Evolutionary conservation across 1,284 basidiomycete species (phyloP), one percentile per base, ranked within the genome.

Genomic region (Puccinia polysora): DNA sequence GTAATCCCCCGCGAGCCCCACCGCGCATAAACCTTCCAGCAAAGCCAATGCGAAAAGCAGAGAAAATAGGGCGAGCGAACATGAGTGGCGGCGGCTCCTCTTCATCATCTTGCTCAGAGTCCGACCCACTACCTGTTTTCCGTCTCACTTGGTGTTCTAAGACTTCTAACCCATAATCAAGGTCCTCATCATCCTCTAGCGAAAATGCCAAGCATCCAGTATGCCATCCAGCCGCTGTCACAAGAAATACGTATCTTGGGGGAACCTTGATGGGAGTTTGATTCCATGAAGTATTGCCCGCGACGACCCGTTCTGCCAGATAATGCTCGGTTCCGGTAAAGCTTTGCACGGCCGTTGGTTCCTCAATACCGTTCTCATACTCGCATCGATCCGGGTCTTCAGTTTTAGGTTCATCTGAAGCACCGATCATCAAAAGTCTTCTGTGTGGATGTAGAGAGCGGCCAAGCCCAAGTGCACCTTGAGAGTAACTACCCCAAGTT

Each of bases 221-320:
- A 52, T 70, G 67, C 67, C 67, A 70, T 12, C 67, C 67, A 5
- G 67, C 55, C 7, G 67, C 67, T 7, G 67, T 60, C 5, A 59
- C 34, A 34, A 45, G 25, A 62, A 70, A 70, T 4, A 70, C 67
- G 49, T 60, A 70, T 25, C 67, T 43, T 34, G 30, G 63, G 4
- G 63, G 25, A 6, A 32, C 28, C 25, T 50, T 52, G 40, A 6
- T 38, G 8, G 59, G 38, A 28, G 32, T 47, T 30, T 49, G 59
- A 20, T 18, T 63, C 56, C 20, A 20, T 1, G 34, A n/a, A 18
- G 7, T 32, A 40, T 23, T 38, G 12, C 30, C 49, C 56, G 43
- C 14, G 6, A 30, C 56, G 40, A n/a, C 25, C 20, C 59, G 59
- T 12, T 28, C 59, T 18, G 59, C 59, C 36, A 63, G 45, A 49